A percentile compares a stretch with the other conserved stretches of the same genome.
Conservation (phyloP, 2,329 filamentous ascomycete genomes). For the Camillea tinctor region DNA sequence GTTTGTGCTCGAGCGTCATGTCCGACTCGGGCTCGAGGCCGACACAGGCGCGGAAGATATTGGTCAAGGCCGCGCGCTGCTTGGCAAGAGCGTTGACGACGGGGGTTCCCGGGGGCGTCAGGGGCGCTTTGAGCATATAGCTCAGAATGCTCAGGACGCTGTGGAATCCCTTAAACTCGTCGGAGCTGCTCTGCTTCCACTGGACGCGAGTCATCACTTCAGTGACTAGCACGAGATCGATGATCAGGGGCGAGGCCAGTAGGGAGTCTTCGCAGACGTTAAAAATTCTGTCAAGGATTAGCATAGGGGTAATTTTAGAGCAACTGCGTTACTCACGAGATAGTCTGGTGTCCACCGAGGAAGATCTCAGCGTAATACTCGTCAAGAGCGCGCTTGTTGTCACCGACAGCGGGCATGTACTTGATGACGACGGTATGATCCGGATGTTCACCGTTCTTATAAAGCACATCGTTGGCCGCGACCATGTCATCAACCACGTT, state of each 20-base stretch:
- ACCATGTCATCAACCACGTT: constrained; percentile 99
- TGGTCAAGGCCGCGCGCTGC: constrained; percentile 90
- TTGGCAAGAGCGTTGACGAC: constrained; percentile 95
- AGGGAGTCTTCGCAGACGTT: constrained; percentile 99
- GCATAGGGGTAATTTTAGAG: not conserved
- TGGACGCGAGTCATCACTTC: constrained; percentile 99
- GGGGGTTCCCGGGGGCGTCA: constrained; percentile 91
- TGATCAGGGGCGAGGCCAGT: constrained; percentile 92
- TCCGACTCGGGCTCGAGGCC: constrained; percentile 96
- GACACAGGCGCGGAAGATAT: constrained; percentile 98
- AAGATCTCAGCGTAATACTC: constrained; percentile 99
- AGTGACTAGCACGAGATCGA: constrained; percentile 87
- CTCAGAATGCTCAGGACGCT: constrained; percentile 94
- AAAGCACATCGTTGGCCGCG: constrained; percentile 87
- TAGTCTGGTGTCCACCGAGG: constrained; percentile 97
- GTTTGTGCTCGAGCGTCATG: constrained; percentile 99
- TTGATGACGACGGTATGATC: constrained; percentile 99
- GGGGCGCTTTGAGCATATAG: constrained; percentile 97
- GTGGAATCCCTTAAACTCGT: constrained; percentile 90
- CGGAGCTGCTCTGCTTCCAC: constrained; percentile 68
- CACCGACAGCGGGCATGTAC: constrained; percentile 98
- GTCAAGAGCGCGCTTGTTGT: constrained; percentile 97
- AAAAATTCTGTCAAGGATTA: constrained; percentile 64
- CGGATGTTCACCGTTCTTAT: constrained; percentile 88
- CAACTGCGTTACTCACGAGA: constrained; percentile 55